phyloP scores from a whole-genome alignment of 1,284 basidiomycete species.

The Gymnopus androsaceus region DNA sequence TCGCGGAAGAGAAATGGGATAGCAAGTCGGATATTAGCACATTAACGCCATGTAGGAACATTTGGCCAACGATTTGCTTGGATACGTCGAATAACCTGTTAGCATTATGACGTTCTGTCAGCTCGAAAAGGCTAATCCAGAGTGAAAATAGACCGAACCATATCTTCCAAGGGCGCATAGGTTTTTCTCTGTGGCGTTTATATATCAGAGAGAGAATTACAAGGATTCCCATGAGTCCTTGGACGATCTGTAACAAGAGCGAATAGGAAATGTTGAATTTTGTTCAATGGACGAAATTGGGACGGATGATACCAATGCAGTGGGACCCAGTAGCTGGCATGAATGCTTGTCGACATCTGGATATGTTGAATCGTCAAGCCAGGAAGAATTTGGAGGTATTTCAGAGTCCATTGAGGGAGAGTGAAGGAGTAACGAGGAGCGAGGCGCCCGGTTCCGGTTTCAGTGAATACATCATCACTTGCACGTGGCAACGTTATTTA shows the following conservation, averaged over 20 bases:
- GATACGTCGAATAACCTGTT: conserved; percentile 83
- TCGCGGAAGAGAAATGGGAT: conserved; percentile 68
- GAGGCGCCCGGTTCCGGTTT: too few relatives aligned
- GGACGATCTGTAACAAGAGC: conserved; percentile 63
- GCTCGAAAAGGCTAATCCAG: not conserved
- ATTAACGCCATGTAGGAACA: conserved; percentile 88
- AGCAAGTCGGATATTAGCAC: conserved; percentile 76
- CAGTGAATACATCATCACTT: too few relatives aligned
- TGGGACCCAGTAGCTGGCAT: conserved; percentile 67
- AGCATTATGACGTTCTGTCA: conserved; percentile 16
- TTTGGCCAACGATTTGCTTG: conserved; percentile 91
- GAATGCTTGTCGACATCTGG: conserved; percentile 58
- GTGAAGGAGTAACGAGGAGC: too few relatives aligned
- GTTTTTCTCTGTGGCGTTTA: conserved; percentile 86
- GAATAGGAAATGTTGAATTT: conserved; percentile 19
- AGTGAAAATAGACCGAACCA: conserved; percentile 56
- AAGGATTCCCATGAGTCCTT: conserved; percentile 84
- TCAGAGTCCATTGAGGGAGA: not conserved
- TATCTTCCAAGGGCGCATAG: conserved; percentile 89
- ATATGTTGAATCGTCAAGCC: conserved; percentile 25
- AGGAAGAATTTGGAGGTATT: conserved; percentile 3
- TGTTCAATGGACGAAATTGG: conserved; percentile 16
- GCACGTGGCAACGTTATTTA: too few relatives aligned
- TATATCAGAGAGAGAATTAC: conserved; percentile 85
- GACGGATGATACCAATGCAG: conserved; percentile 66